phyloP scores from a whole-genome alignment of 306 rosid species.

The Aeschynomene evenia region DNA sequence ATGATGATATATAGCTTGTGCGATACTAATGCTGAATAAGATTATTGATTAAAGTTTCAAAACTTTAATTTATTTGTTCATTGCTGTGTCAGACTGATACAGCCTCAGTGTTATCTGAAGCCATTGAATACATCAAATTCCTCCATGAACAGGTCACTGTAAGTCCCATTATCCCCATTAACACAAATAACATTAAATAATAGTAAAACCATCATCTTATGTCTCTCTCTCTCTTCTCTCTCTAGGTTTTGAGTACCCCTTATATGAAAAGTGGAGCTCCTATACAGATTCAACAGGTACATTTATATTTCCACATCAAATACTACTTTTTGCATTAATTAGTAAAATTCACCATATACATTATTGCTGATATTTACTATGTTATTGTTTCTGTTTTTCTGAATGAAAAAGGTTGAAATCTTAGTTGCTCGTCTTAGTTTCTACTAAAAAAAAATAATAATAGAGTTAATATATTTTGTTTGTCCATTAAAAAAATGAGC shows the following conservation, averaged over 20 bases:
- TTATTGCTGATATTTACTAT: not conserved
- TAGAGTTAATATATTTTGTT: too few species aligned
- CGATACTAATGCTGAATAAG: not conserved
- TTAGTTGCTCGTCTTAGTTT: too few species aligned
- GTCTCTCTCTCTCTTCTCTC: not conserved
- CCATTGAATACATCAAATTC: slow-evolving; percentile 91
- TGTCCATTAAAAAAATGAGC: too few species aligned
- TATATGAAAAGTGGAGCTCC: slow-evolving; percentile 93
- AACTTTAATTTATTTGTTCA: slow-evolving; percentile 17
- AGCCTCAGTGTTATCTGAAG: slow-evolving; percentile 99
- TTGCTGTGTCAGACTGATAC: slow-evolving; percentile 89
- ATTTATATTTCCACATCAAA: not conserved
- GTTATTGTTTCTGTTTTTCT: too few species aligned
- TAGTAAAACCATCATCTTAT: not conserved
- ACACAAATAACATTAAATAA: not conserved
- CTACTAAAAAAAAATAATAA: too few species aligned
- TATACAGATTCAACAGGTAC: slow-evolving; percentile 74
- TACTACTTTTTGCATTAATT: not conserved
- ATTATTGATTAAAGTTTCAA: slow-evolving; percentile 23
- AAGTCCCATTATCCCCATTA: slow-evolving; percentile 50
- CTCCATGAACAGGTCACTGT: slow-evolving; percentile 94
- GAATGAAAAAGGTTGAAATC: too few species aligned
- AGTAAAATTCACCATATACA: too few species aligned
- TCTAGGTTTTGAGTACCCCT: slow-evolving; percentile 81
- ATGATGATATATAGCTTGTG: not conserved